Conservation (phyloP, 2,329 filamentous ascomycete genomes). For the Fusarium camptoceras region DNA sequence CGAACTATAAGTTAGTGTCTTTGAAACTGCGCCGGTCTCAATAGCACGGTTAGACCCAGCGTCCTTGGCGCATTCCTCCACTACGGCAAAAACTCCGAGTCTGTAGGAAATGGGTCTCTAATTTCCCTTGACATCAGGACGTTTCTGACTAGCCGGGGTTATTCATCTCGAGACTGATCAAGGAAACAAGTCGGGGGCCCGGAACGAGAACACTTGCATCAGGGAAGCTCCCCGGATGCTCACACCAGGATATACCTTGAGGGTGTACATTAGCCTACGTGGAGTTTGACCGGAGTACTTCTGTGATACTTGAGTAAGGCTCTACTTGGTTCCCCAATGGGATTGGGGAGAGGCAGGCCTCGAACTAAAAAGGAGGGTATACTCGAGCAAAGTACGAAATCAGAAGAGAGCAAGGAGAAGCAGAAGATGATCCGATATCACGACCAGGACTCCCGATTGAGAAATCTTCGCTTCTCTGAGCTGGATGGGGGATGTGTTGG, state of each 20-base stretch:
- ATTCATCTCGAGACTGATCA: slow-evolving; percentile 10
- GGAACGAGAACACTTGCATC: slow-evolving; percentile 26
- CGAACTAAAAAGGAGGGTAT: not conserved
- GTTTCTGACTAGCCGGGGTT: not conserved
- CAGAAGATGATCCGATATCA: not conserved
- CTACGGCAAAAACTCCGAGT: not conserved
- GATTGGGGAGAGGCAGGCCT: not conserved
- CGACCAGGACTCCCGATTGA: not conserved
- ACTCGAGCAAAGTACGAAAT: not conserved
- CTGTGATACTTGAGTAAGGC: not conserved
- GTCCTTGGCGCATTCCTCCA: slow-evolving; percentile 30
- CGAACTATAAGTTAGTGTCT: not conserved
- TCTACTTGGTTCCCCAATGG: not conserved
- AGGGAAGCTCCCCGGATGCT: slow-evolving; percentile 18
- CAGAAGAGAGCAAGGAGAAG: not conserved
- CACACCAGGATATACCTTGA: slow-evolving; percentile 17
- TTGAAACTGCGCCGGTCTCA: not conserved
- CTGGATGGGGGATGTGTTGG: slow-evolving; percentile 1
- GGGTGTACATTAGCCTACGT: not conserved
- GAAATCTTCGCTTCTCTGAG: not conserved
- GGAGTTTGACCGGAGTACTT: not conserved
- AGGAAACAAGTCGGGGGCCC: not conserved
- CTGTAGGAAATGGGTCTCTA: slow-evolving; percentile 6
- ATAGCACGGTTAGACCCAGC: not conserved
- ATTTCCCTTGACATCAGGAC: slow-evolving; percentile 2